Conservation (phyloP, 805 yeast genomes). For the Candida krabiensis region DNA sequence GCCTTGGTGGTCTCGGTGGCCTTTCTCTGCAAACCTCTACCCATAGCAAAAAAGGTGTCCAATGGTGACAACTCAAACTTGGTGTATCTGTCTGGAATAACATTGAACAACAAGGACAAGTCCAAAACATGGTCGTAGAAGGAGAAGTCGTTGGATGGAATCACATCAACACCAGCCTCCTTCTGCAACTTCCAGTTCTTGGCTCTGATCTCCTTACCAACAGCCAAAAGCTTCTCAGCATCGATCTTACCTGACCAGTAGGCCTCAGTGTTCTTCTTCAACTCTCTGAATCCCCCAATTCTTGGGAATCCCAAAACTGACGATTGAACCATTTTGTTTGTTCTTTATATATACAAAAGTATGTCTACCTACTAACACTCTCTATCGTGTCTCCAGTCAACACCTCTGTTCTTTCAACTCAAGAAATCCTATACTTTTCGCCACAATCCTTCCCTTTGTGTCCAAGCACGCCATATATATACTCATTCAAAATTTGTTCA, state of each 20-base stretch:
- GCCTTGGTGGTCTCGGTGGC: slow-evolving; percentile 85
- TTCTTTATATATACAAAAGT: slow-evolving; percentile 3
- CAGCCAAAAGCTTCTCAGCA: slow-evolving; percentile 83
- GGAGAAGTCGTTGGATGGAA: slow-evolving; percentile 97
- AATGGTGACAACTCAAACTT: slow-evolving; percentile 85
- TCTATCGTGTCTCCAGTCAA: too few relatives aligned
- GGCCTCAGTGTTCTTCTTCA: slow-evolving; percentile 97
- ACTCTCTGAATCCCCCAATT: slow-evolving; percentile 99
- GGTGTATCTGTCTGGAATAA: slow-evolving; percentile 94
- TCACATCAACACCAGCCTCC: slow-evolving; percentile 95
- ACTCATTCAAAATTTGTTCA: too few relatives aligned
- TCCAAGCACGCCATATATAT: too few relatives aligned
- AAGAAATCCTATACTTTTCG: background rate
- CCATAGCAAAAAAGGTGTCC: slow-evolving; percentile 97
- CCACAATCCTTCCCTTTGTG: background rate
- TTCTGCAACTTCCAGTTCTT: slow-evolving; percentile 97
- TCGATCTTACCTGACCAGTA: slow-evolving; percentile 96
- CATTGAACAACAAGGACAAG: slow-evolving; percentile 89
- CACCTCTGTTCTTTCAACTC: too few relatives aligned
- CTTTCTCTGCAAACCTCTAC: slow-evolving; percentile 98
- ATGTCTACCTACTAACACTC: too few relatives aligned
- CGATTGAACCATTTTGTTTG: slow-evolving; percentile 80
- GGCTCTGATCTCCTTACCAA: slow-evolving; percentile 94
- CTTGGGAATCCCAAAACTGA: slow-evolving; percentile 99
- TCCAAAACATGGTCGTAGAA: slow-evolving; percentile 97